A percentile compares a stretch with the other conserved stretches of the same genome.
Evolutionary conservation across 306 rosid species (phyloP).

Genomic region (Prunus armeniaca): DNA sequence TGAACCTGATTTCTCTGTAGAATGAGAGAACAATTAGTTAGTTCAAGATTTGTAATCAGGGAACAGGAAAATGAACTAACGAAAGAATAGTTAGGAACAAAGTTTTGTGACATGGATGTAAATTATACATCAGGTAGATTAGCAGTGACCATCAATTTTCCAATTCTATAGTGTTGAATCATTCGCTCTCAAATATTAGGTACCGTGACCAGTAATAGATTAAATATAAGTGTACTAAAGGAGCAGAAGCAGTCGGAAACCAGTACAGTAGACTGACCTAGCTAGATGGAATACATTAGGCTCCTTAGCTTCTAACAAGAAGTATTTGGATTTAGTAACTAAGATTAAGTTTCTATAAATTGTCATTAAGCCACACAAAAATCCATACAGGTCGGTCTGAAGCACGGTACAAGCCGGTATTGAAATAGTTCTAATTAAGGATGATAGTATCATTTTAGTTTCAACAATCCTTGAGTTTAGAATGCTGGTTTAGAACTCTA

Average conservation of each 20-base stretch:
- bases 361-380: too few species aligned
- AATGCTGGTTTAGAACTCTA: not conserved
- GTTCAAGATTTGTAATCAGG: constrained; percentile 17
- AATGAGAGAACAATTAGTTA: constrained; percentile 34
- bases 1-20: constrained; percentile 76
- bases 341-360: not conserved
- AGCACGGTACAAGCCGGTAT: not conserved
- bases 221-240: not conserved
- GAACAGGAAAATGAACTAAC: constrained; percentile 14
- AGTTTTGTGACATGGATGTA: constrained; percentile 30
- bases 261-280: not conserved
- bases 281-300: not conserved
- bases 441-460: not conserved
- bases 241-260: too few species aligned
- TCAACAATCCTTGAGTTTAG: not conserved
- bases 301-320: not conserved
- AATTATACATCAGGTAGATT: constrained; percentile 18
- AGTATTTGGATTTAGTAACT: not conserved
- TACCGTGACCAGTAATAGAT: not conserved
- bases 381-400: not conserved
- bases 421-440: too few species aligned
- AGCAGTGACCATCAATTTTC: constrained; percentile 13
- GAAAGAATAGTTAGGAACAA: constrained; percentile 30
- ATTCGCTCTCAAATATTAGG: not conserved
- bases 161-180: not conserved